Evolutionary conservation across 345 rosid species (phyloP).

Genomic region (Sonneratia caseolaris): DNA sequence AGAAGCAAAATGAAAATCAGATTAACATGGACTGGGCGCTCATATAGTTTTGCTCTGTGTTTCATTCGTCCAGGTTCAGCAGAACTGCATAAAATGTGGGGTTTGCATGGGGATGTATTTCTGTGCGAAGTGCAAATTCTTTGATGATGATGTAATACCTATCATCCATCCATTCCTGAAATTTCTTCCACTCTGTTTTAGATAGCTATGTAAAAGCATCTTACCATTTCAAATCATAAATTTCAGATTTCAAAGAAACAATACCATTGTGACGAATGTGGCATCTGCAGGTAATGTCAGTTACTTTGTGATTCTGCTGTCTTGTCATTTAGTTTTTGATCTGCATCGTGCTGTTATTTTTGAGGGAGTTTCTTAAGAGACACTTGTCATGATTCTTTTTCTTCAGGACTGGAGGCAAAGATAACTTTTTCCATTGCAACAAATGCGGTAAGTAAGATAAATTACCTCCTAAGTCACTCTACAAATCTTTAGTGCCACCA

Average conservation of each 20-base stretch:
- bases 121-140: constrained; percentile 57
- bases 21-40: background rate
- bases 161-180: background rate
- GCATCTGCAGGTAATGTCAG: constrained; percentile 47
- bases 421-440: constrained; percentile 53
- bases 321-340: background rate
- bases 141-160: constrained; percentile 45
- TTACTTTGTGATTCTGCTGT: background rate
- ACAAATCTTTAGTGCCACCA: background rate
- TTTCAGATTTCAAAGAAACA: constrained; percentile 47
- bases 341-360: background rate
- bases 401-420: constrained; percentile 52
- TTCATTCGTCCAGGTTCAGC: constrained; percentile 32
- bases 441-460: constrained; percentile 38
- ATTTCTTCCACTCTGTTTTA: background rate
- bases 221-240: background rate
- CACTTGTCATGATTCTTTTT: background rate
- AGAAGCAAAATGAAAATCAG: background rate
- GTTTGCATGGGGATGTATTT: constrained; percentile 64
- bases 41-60: background rate
- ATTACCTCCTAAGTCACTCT: background rate
- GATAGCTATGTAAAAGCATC: background rate
- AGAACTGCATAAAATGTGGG: constrained; percentile 46
- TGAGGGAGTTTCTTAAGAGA: background rate
- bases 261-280: constrained; percentile 59